phyloP scores from a whole-genome alignment of 1,284 basidiomycete species.

The Microbotryum silenes-acaulis region DNA sequence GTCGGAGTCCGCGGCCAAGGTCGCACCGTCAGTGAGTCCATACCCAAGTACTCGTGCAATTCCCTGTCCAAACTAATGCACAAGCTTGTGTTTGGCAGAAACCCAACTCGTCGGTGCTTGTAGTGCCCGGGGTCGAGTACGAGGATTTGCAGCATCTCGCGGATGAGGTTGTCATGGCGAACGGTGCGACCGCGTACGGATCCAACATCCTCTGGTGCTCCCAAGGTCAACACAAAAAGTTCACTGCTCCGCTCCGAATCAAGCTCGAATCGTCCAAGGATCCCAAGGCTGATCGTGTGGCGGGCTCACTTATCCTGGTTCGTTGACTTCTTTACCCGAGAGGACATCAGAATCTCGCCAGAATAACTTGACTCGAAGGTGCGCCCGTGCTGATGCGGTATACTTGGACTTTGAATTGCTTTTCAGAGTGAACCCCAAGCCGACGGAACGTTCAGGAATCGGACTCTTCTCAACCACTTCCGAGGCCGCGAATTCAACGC shows the following conservation, averaged over 20 bases:
- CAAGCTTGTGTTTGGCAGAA: background rate
- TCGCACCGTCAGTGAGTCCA: background rate
- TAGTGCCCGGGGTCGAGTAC: background rate
- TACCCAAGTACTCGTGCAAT: background rate
- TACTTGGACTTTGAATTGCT: too few relatives aligned
- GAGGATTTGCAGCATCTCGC: background rate
- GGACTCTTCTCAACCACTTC: conserved; percentile 45
- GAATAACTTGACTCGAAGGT: too few relatives aligned
- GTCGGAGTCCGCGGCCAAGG: background rate
- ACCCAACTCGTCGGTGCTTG: background rate
- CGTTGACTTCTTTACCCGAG: too few relatives aligned
- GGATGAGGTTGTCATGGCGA: background rate
- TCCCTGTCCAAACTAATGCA: background rate
- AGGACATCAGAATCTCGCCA: too few relatives aligned
- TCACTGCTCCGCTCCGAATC: background rate
- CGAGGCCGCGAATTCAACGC: conserved; percentile 73
- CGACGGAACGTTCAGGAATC: background rate
- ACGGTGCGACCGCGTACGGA: conserved; percentile 2
- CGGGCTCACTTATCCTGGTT: too few relatives aligned
- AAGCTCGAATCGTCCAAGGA: too few relatives aligned
- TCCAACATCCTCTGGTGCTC: conserved; percentile 2
- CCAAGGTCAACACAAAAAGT: background rate
- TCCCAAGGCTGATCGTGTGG: too few relatives aligned
- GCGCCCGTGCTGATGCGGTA: too few relatives aligned
- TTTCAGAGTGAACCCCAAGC: background rate